Conservation (phyloP, 2,329 filamentous ascomycete species). For the Diaporthe velutina region DNA sequence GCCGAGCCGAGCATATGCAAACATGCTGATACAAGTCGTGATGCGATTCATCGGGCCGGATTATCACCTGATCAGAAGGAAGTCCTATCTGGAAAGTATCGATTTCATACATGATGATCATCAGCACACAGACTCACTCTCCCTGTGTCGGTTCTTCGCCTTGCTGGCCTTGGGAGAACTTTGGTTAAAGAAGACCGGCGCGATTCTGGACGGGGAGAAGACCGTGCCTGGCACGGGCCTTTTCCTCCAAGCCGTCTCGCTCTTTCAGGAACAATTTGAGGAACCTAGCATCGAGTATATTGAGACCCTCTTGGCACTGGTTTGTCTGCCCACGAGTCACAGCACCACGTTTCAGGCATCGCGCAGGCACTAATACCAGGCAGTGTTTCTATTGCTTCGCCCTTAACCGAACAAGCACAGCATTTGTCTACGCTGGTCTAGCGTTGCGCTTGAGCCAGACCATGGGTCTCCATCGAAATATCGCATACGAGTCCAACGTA, state of each 20-base stretch:
- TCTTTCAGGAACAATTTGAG: conserved; percentile 52
- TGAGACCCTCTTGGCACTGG: conserved; percentile 53
- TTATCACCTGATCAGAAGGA: conserved; percentile 52
- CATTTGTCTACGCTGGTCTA: conserved; percentile 52
- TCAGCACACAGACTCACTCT: conserved; percentile 37
- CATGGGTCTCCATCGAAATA: conserved; percentile 54
- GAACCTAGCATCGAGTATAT: conserved; percentile 52
- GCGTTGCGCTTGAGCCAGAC: conserved; percentile 53
- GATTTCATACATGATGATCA: conserved; percentile 48
- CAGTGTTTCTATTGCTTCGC: conserved; percentile 54
- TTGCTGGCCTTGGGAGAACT: conserved; percentile 41
- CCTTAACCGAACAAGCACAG: conserved; percentile 55
- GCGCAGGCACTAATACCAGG: conserved; percentile 8
- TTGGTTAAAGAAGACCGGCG: conserved; percentile 39
- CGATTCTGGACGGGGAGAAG: conserved; percentile 39
- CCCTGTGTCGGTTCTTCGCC: conserved; percentile 39
- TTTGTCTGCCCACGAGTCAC: conserved; percentile 40
- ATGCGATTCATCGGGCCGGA: conserved; percentile 51
- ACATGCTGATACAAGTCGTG: conserved; percentile 52
- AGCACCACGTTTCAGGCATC: neutral
- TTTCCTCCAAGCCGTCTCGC: conserved; percentile 50
- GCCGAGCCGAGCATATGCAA: conserved; percentile 51
- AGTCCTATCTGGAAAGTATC: conserved; percentile 48
- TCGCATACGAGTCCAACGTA: conserved; percentile 49
- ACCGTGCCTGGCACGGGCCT: conserved; percentile 52